These are phyloP conservation scores for Rosa persica DNA, from an alignment of 306 rosid genomes.

Conservation along the genomic window DNA sequence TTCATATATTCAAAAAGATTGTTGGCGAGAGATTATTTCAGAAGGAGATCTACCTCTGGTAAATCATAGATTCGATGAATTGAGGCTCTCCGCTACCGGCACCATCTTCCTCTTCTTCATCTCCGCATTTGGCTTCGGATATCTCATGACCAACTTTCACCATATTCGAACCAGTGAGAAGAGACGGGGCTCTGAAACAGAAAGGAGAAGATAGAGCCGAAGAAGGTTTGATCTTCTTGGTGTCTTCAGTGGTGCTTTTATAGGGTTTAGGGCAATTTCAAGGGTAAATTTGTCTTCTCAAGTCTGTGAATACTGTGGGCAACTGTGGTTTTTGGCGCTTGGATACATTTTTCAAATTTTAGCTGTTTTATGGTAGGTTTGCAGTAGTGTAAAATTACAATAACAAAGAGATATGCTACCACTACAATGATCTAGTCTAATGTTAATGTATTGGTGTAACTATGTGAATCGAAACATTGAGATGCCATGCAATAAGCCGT, in stretches of 20 bases:
- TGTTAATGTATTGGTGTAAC: no score
- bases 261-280: neutral
- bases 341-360: neutral
- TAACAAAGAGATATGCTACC: no score
- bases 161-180: neutral
- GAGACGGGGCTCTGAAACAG: neutral
- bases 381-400: no score
- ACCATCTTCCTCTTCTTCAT: neutral
- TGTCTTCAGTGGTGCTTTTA: no score
- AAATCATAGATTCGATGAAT: neutral
- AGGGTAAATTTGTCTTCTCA: neutral
- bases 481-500: no score
- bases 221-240: neutral
- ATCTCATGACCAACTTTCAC: neutral
- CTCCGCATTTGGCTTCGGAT: neutral
- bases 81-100: neutral
- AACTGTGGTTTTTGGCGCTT: neutral
- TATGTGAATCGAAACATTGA: no score
- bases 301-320: neutral
- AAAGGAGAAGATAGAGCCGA: neutral
- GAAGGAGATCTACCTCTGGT: neutral
- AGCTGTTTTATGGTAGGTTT: no score
- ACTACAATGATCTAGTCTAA: no score
- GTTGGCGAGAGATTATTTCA: neutral
- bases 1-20: neutral